Conservation (phyloP, 2,329 filamentous ascomycete species). For the Basipetospora sp. region DNA sequence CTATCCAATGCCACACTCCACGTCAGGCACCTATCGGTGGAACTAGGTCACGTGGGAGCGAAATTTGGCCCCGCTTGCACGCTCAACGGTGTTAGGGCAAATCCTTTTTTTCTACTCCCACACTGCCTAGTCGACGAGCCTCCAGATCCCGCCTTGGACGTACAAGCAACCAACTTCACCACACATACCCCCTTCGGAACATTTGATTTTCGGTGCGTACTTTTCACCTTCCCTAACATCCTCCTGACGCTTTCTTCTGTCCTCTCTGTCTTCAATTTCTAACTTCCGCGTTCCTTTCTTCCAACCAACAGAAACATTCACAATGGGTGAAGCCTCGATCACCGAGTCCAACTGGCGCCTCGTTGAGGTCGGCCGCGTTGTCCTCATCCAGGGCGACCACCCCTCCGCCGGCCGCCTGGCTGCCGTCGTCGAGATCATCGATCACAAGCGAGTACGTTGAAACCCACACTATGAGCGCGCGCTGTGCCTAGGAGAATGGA, state of each 20-base stretch:
- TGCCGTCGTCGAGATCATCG: conserved; percentile 96
- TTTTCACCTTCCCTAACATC: conserved; percentile 10
- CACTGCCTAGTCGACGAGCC: conserved; percentile 11
- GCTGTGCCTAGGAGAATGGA: no score
- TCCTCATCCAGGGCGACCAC: conserved; percentile 71
- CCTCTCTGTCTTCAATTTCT: conserved; percentile 28
- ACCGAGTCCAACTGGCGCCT: conserved; percentile 78
- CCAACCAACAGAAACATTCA: conserved; percentile 17
- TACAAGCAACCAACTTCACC: conserved; percentile 5
- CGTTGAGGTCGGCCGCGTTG: conserved; percentile 96
- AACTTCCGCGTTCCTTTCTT: not conserved
- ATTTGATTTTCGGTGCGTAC: conserved; percentile 8
- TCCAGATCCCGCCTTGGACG: no score
- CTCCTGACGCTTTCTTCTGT: conserved; percentile 8
- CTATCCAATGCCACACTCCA: no score
- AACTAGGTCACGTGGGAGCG: conserved; percentile 3
- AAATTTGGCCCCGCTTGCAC: conserved; percentile 2
- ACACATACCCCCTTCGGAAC: conserved; percentile 4
- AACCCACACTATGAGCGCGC: no score
- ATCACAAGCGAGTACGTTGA: conserved; percentile 96
- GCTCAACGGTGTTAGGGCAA: conserved; percentile 24
- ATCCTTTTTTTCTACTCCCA: conserved; percentile 26
- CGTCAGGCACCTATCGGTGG: no score
- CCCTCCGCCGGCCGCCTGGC: conserved; percentile 75
- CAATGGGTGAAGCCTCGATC: conserved; percentile 72